phyloP scores from a whole-genome alignment of 106 monocot genomes.

The Dendrobium chrysotoxum region DNA sequence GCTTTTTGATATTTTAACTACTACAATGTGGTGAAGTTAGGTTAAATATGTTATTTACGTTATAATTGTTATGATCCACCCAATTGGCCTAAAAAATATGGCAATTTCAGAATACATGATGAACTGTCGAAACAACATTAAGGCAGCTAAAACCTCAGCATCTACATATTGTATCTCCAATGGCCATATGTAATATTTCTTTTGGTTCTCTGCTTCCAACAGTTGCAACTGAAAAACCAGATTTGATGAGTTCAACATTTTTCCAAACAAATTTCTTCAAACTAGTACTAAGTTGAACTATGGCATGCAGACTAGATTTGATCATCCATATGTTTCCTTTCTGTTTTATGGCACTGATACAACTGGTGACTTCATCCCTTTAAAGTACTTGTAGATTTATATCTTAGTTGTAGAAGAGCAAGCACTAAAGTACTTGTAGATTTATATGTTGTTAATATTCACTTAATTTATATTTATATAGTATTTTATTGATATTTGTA shows the following conservation, averaged over 20 bases:
- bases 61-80: too few species aligned
- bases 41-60: background rate
- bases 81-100: too few species aligned
- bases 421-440: too few species aligned
- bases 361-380: conserved; percentile 82
- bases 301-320: conserved; percentile 59
- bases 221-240: conserved; percentile 60
- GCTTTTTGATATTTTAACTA: background rate
- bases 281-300: conserved; percentile 4
- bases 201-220: conserved; percentile 3
- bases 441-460: too few species aligned
- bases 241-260: conserved; percentile 27
- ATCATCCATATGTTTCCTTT: conserved; percentile 80
- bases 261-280: background rate
- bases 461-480: too few species aligned
- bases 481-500: too few species aligned
- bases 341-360: conserved; percentile 88
- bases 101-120: too few species aligned
- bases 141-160: too few species aligned
- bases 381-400: too few species aligned
- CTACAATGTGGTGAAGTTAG: background rate
- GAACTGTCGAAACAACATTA: too few species aligned
- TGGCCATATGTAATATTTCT: background rate
- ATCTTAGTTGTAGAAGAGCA: too few species aligned
- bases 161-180: background rate